Evolutionary conservation across 2,329 filamentous ascomycete genomes (phyloP), one percentile per base, ranked within the genome.

Genomic region (Sarocladium kiliense): DNA sequence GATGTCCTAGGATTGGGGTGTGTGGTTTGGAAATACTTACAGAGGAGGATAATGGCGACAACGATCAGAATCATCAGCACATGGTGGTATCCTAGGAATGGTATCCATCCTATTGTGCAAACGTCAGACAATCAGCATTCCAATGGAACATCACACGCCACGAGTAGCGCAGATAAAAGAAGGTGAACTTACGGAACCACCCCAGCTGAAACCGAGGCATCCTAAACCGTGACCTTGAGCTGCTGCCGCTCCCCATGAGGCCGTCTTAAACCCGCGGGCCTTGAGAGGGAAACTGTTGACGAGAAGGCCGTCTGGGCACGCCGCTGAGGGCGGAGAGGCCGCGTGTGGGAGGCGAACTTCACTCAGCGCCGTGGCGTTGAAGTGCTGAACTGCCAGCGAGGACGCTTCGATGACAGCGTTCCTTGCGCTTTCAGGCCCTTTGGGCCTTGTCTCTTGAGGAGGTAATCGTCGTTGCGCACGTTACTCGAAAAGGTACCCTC

Each of bases 61-160:
- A 89, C 92, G 67, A 99, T 96, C 62, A 99, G 77, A 64, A 99
- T 91, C 94, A 99, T 99, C 71, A 99, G 82, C 61, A 97, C 88
- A 84, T 99, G 84, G 68, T 87, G 85, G 66, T 87, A 87, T 62
- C 85, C 85, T 57, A 88, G 77, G 68, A 88, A 87, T 62, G 85
- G 85, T 68, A 88, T 74, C 63, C 81, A 83, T 66, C 83, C 84
- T 85, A 58, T 4, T 37, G 42, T 45, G 39, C 25, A 36, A 51
- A n/a, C n/a, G 60, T 69, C 60, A 66, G 64, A 54, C 53, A 50
- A 26, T 54, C 55, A 54, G 55, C 63, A 64, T 62, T 63, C 61
- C 57, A 61, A 42, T n/a, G 41, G 27, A 18, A 26, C 44, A 34
- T 30, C 39, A 44, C 54, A 26, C 27, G 27, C 18, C 41, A 19